Evolutionary conservation across 257 asterid genomes (phyloP).

Genomic region (Solanum rostratum): DNA sequence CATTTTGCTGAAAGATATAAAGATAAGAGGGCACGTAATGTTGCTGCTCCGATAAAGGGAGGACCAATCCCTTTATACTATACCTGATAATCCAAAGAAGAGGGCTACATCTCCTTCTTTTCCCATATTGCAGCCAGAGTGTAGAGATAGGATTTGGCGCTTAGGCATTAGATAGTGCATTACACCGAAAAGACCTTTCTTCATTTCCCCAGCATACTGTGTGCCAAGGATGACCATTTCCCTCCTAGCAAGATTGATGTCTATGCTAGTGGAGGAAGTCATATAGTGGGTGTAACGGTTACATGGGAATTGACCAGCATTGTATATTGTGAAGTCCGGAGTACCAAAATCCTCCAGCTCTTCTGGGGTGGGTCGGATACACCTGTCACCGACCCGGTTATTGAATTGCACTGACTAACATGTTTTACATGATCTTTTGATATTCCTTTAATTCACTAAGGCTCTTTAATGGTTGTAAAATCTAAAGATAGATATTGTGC

Average conservation of each 20-base stretch:
- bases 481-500: background rate
- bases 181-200: slow-evolving; percentile 81
- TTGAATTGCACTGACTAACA: slow-evolving; percentile 10
- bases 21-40: background rate
- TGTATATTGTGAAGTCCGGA: slow-evolving; percentile 96
- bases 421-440: slow-evolving; percentile 5
- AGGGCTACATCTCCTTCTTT: slow-evolving; percentile 89
- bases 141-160: slow-evolving; percentile 79
- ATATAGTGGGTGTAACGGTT: slow-evolving; percentile 87
- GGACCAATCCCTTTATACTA: background rate
- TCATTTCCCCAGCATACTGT: slow-evolving; percentile 96
- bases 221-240: slow-evolving; percentile 98
- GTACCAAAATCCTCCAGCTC: slow-evolving; percentile 86
- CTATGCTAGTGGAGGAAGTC: slow-evolving; percentile 97
- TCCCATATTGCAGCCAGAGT: slow-evolving; percentile 91
- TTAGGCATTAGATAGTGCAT: slow-evolving; percentile 99
- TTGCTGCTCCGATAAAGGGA: slow-evolving; percentile 8
- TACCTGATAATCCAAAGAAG: slow-evolving; percentile 92
- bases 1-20: background rate
- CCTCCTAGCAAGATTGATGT: slow-evolving; percentile 68
- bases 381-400: slow-evolving; percentile 73
- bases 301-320: slow-evolving; percentile 91
- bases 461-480: background rate
- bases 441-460: background rate
- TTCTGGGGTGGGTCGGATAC: slow-evolving; percentile 86